phyloP scores from a whole-genome alignment of 257 asterid genomes.

The Voacanga thouarsii region DNA sequence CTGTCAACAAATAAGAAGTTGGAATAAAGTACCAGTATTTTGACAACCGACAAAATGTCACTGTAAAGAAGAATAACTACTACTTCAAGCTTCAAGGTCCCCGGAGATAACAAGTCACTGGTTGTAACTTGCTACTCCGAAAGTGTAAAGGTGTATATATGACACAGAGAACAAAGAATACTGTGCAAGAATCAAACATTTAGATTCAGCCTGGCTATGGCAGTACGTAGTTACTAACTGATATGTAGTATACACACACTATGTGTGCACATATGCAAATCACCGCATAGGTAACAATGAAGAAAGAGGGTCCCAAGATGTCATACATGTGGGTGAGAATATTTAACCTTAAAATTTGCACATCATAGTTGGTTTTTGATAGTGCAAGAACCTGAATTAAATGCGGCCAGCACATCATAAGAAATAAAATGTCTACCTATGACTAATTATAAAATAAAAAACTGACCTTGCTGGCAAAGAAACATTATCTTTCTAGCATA shows the following conservation, averaged over 20 bases:
- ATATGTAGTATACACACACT: not conserved
- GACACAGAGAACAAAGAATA: not conserved
- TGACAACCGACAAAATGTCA: not conserved
- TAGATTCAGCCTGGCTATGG: not conserved
- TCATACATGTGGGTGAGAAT: not conserved
- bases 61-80: too few species aligned
- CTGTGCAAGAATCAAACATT: not conserved
- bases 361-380: not conserved
- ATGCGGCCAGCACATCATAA: not conserved
- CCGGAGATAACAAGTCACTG: not conserved
- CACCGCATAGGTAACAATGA: not conserved
- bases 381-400: not conserved
- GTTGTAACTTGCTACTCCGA: not conserved
- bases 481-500: not conserved
- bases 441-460: not conserved
- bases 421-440: not conserved
- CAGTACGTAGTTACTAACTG: not conserved
- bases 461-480: not conserved
- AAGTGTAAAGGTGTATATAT: not conserved
- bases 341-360: not conserved
- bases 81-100: not conserved
- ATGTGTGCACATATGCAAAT: not conserved
- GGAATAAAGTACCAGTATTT: not conserved
- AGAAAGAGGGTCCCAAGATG: not conserved
- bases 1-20: conserved; percentile 37